phyloP scores from a whole-genome alignment of 176 grass and related monocot species.

The Coix lacrymajobi region DNA sequence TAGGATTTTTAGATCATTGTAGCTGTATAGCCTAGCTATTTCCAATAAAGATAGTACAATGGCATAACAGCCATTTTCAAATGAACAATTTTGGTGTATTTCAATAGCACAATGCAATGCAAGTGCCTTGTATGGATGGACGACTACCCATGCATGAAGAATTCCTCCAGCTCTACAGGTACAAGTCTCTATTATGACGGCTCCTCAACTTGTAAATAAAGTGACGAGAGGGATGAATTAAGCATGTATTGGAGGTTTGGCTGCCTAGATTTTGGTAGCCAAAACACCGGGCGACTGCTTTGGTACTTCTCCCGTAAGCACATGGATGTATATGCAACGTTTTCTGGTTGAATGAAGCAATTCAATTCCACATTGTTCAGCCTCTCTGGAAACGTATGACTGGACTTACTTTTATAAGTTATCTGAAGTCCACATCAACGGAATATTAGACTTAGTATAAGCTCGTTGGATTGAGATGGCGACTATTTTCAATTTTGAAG shows the following conservation, averaged over 20 bases:
- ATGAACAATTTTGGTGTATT: too few relatives aligned
- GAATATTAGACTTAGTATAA: slow-evolving; percentile 23
- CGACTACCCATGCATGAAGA: too few relatives aligned
- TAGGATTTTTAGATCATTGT: background rate
- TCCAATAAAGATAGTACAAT: background rate
- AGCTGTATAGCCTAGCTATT: background rate
- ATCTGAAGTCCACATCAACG: slow-evolving; percentile 21
- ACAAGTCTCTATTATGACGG: too few relatives aligned
- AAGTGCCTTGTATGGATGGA: too few relatives aligned
- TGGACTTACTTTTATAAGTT: background rate
- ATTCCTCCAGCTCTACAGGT: too few relatives aligned
- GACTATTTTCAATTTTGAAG: slow-evolving; percentile 20
- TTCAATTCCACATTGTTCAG: slow-evolving; percentile 6
- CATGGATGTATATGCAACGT: background rate
- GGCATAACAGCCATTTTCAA: too few relatives aligned
- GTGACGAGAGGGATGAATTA: background rate
- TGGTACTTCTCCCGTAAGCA: background rate
- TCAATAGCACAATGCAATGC: too few relatives aligned
- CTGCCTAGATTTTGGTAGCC: background rate
- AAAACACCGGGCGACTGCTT: background rate
- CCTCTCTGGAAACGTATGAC: slow-evolving; percentile 22
- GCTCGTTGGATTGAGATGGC: background rate
- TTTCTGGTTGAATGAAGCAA: background rate
- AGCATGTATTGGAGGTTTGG: background rate
- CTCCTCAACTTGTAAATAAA: background rate